A percentile compares a stretch with the other conserved stretches of the same genome.
Conservation (phyloP, 768 basidiomycete genomes). For the Ramaria sp. region DNA sequence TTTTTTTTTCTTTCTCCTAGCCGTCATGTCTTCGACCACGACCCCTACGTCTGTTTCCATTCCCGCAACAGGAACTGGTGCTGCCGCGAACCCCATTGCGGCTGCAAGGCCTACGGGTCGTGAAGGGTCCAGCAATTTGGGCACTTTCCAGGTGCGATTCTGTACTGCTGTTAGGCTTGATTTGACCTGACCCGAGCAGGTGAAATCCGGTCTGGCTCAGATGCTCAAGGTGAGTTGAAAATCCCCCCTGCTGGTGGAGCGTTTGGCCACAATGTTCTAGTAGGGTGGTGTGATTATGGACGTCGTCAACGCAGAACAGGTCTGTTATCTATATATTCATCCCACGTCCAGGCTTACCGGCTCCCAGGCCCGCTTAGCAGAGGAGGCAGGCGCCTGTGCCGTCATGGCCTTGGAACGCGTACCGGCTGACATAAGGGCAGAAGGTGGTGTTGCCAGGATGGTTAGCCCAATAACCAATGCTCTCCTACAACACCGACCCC, state of each 20-base stretch:
- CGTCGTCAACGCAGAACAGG: slow-evolving; percentile 72
- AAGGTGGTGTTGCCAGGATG: slow-evolving; percentile 96
- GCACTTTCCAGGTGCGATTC: slow-evolving; percentile 52
- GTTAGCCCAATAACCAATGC: slow-evolving; percentile 31
- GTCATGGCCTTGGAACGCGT: slow-evolving; percentile 97
- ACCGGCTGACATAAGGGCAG: slow-evolving; percentile 84
- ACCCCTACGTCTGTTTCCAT: not conserved
- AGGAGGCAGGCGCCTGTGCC: slow-evolving; percentile 94
- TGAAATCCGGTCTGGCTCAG: slow-evolving; percentile 90
- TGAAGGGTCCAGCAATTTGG: slow-evolving; percentile 42
- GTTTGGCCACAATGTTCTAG: slow-evolving; percentile 8
- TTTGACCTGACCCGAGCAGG: slow-evolving; percentile 30
- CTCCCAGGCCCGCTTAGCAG: slow-evolving; percentile 81
- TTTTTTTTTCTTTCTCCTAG: not conserved
- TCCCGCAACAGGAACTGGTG: too few species aligned
- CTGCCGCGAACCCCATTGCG: not conserved
- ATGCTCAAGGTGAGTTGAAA: slow-evolving; percentile 71
- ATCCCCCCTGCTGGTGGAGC: slow-evolving; percentile 5
- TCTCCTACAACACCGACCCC: not conserved
- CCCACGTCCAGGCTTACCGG: slow-evolving; percentile 4
- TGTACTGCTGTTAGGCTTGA: slow-evolving; percentile 5
- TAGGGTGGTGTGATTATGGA: slow-evolving; percentile 94
- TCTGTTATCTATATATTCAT: slow-evolving; percentile 25
- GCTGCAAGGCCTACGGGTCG: slow-evolving; percentile 8
- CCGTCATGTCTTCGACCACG: not conserved